phyloP scores from a whole-genome alignment of 805 yeast species.

The Yamadazyma tumulicola region DNA sequence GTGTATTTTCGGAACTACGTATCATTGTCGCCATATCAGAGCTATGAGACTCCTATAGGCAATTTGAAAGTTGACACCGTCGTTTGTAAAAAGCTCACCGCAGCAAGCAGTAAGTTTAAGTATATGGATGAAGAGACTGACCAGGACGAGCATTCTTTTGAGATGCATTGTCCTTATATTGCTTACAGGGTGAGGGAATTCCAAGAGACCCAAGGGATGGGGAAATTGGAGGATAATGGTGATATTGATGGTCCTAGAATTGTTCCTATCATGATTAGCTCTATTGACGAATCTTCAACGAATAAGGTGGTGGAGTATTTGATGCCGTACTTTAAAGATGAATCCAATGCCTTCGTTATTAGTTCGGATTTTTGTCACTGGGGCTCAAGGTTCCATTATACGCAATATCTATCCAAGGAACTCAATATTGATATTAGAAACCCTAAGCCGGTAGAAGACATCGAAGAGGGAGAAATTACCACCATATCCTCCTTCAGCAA shows the following conservation, averaged over 20 bases:
- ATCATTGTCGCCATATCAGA: conserved; percentile 47
- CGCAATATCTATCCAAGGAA: conserved; percentile 25
- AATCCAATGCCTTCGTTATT: conserved; percentile 64
- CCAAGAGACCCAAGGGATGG: no score
- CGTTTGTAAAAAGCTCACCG: conserved; percentile 32
- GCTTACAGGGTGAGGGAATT: conserved; percentile 42
- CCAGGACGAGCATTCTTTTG: conserved; percentile 86
- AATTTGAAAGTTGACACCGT: conserved; percentile 60
- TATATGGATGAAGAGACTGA: conserved; percentile 61
- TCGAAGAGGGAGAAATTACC: conserved; percentile 1
- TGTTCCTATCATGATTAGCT: conserved; percentile 80
- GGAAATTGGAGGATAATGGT: no score
- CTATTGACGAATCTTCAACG: conserved; percentile 46
- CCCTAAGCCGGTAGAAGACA: conserved; percentile 1
- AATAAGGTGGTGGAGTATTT: conserved; percentile 45
- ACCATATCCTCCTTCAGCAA: conserved; percentile 7
- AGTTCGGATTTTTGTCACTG: conserved; percentile 96
- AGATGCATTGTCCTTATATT: conserved; percentile 86
- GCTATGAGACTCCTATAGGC: conserved; percentile 83
- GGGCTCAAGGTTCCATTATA: conserved; percentile 51
- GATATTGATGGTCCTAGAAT: conserved; percentile 47
- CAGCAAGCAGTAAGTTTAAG: conserved; percentile 33
- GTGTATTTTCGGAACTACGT: conserved; percentile 68
- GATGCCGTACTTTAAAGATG: conserved; percentile 50
- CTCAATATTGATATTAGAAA: conserved; percentile 6